phyloP scores from a whole-genome alignment of 179 eudicot genomes.

The Beta lomatogona region DNA sequence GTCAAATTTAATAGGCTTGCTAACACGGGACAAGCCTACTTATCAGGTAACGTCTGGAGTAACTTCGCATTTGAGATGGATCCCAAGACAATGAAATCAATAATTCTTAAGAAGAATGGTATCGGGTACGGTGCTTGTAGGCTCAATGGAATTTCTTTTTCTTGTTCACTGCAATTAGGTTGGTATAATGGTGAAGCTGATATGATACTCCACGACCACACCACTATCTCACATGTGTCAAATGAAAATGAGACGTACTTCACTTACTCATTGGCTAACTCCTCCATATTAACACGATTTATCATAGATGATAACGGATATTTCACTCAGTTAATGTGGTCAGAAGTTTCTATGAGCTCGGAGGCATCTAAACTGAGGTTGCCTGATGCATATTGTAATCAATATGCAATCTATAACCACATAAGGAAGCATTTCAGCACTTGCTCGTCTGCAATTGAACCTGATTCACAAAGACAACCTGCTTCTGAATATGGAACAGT shows the following conservation, averaged over 20 bases:
- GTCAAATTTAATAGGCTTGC: constrained; percentile 17
- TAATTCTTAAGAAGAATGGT: not conserved
- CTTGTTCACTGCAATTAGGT: not conserved
- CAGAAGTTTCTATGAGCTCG: not conserved
- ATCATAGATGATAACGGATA: not conserved
- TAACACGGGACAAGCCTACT: not conserved
- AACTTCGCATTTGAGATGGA: not conserved
- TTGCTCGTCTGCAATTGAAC: too few species aligned
- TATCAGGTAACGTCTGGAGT: too few species aligned
- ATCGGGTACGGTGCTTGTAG: not conserved
- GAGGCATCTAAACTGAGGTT: constrained; percentile 2
- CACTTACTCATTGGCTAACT: not conserved
- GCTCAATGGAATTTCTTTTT: not conserved
- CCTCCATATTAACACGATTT: not conserved
- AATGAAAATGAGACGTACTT: constrained; percentile 14
- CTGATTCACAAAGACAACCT: too few species aligned
- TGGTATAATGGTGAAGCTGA: constrained; percentile 10
- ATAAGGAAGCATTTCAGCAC: not conserved
- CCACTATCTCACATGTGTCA: not conserved
- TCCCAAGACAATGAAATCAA: not conserved
- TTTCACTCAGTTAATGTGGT: constrained; percentile 6
- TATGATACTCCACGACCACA: not conserved
- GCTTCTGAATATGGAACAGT: not conserved
- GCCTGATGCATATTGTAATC: constrained; percentile 8
- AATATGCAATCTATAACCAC: constrained; percentile 13